These are phyloP conservation scores for Mycena galopus DNA, from an alignment of 768 basidiomycete species.

Conservation along the genomic window DNA sequence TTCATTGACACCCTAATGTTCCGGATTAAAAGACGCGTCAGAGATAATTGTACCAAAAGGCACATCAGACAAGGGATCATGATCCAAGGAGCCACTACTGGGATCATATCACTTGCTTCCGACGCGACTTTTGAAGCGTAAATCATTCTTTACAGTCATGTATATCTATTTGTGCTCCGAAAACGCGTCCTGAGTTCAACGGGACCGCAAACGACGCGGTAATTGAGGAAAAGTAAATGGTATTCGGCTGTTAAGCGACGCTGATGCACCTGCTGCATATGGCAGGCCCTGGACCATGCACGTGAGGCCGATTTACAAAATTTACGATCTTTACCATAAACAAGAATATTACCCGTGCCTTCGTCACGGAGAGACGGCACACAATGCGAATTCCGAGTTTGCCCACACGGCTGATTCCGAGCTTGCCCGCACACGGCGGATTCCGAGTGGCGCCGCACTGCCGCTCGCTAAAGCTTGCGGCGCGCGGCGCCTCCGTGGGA, in stretches of 20 bases:
- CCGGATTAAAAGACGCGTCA: no score
- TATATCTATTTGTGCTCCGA: background rate
- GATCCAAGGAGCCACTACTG: background rate
- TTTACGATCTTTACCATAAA: slow-evolving; percentile 15
- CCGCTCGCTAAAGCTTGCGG: no score
- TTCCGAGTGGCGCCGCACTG: no score
- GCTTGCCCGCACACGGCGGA: no score
- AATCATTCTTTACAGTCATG: background rate
- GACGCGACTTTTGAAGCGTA: background rate
- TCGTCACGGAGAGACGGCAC: no score
- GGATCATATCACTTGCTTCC: background rate
- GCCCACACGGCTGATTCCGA: no score
- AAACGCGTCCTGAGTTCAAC: background rate
- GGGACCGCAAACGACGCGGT: background rate
- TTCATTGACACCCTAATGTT: no score
- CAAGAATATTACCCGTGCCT: no score
- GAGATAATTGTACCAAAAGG: background rate
- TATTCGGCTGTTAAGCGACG: background rate
- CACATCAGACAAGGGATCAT: background rate
- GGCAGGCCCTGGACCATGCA: background rate
- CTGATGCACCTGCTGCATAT: slow-evolving; percentile 4
- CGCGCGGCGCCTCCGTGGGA: no score
- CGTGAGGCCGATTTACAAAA: slow-evolving; percentile 9
- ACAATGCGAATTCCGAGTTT: no score
- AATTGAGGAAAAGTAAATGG: background rate